Percentiles rank a stretch among this genome's conserved stretches.
Conservation (phyloP, 345 rosid species). For the Turnera subulata region DNA sequence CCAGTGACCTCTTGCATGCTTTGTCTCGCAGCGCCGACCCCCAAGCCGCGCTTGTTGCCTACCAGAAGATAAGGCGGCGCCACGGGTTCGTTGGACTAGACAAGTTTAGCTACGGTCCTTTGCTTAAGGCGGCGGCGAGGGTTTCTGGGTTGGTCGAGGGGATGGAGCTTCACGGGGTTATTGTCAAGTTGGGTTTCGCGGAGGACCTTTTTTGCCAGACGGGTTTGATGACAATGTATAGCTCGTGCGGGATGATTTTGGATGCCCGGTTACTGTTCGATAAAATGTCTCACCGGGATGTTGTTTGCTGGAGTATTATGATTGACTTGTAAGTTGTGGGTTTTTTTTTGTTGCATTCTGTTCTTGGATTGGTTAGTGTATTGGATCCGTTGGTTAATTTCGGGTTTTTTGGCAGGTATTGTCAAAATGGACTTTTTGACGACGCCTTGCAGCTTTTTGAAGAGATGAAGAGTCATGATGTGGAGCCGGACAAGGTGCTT, state of each 20-base stretch:
- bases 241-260: slow-evolving; percentile 28
- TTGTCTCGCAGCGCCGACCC: slow-evolving; percentile 34
- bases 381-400: background rate
- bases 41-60: slow-evolving; percentile 25
- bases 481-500: slow-evolving; percentile 49
- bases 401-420: slow-evolving; percentile 39
- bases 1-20: slow-evolving; percentile 40
- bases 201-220: slow-evolving; percentile 60
- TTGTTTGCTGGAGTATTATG: slow-evolving; percentile 60
- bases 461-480: slow-evolving; percentile 46
- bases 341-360: background rate
- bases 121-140: slow-evolving; percentile 41
- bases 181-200: slow-evolving; percentile 38
- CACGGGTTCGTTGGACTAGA: slow-evolving; percentile 30
- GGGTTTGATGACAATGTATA: slow-evolving; percentile 39
- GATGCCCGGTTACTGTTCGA: slow-evolving; percentile 53
- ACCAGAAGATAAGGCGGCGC: slow-evolving; percentile 31
- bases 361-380: background rate
- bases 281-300: slow-evolving; percentile 44
- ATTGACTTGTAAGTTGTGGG: slow-evolving; percentile 52
- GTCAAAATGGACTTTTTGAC: slow-evolving; percentile 36
- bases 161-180: slow-evolving; percentile 52
- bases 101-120: slow-evolving; percentile 44
- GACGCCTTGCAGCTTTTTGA: slow-evolving; percentile 59
- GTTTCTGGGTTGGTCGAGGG: slow-evolving; percentile 44